phyloP scores from a whole-genome alignment of 371 early-diverging fungal species.

The Funneliformis caledonium region DNA sequence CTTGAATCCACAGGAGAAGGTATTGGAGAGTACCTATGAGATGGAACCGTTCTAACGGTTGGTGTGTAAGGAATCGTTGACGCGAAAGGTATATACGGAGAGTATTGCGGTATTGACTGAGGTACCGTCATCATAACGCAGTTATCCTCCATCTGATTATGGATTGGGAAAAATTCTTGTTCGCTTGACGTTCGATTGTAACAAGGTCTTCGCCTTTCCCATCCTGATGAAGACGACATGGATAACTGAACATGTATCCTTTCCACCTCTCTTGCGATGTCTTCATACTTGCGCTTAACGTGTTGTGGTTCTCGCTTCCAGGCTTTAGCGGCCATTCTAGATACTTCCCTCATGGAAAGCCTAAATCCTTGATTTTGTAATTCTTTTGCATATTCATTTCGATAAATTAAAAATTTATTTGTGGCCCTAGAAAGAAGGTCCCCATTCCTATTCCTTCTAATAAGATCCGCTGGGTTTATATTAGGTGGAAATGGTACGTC shows the following conservation, averaged over 20 bases:
- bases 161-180: background rate
- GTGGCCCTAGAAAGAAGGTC: constrained; percentile 16
- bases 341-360: constrained; percentile 35
- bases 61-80: background rate
- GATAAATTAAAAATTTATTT: constrained; percentile 38
- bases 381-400: constrained; percentile 35
- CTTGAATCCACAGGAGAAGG: background rate
- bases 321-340: constrained; percentile 20
- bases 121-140: background rate
- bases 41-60: background rate
- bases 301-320: constrained; percentile 30
- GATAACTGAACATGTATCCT: constrained; percentile 25
- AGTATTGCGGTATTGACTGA: background rate
- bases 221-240: background rate
- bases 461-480: constrained; percentile 33
- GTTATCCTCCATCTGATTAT: background rate
- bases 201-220: constrained; percentile 5
- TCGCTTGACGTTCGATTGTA: background rate
- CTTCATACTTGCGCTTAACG: constrained; percentile 33
- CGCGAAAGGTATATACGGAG: background rate
- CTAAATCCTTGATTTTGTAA: constrained; percentile 18
- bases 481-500: constrained; percentile 31
- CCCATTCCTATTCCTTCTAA: constrained; percentile 11
- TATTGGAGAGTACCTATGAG: background rate
- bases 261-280: constrained; percentile 32